Evolutionary conservation across 1,139 yeast genomes (phyloP).

Genomic region (Eremothecium sinecaudum): DNA sequence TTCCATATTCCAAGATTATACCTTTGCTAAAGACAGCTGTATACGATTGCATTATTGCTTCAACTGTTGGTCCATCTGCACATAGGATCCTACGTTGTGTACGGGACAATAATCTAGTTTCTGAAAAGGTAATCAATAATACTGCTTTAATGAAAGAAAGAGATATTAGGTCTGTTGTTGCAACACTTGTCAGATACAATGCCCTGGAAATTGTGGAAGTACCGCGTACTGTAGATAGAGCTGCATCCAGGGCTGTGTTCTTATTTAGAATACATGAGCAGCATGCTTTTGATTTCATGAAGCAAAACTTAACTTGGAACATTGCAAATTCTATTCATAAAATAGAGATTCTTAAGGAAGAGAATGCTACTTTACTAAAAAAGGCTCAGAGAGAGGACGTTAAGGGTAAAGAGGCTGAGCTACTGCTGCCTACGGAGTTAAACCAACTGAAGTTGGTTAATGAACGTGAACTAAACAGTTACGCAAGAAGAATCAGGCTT

Average conservation of each 20-base stretch:
- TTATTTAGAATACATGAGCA: slow-evolving; percentile 64
- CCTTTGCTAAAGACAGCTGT: slow-evolving; percentile 43
- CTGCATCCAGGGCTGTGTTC: slow-evolving; percentile 80
- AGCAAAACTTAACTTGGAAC: slow-evolving; percentile 51
- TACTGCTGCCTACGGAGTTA: slow-evolving; percentile 65
- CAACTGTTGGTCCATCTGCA: slow-evolving; percentile 51
- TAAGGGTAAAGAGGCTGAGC: slow-evolving; percentile 67
- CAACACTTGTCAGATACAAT: slow-evolving; percentile 47
- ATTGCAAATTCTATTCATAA: slow-evolving; percentile 57
- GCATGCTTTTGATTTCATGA: slow-evolving; percentile 41
- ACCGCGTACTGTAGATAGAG: slow-evolving; percentile 84
- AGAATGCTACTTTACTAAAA: slow-evolving; percentile 58
- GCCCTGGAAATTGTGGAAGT: slow-evolving; percentile 77
- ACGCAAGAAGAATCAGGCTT: slow-evolving; percentile 48
- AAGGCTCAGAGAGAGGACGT: slow-evolving; percentile 88
- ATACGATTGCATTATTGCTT: slow-evolving; percentile 52
- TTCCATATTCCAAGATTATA: slow-evolving; percentile 38
- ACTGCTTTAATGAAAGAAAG: slow-evolving; percentile 67
- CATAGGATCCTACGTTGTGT: slow-evolving; percentile 60
- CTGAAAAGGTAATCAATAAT: slow-evolving; percentile 76
- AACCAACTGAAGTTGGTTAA: slow-evolving; percentile 57
- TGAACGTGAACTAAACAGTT: slow-evolving; percentile 44
- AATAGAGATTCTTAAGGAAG: slow-evolving; percentile 47
- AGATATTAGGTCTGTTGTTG: slow-evolving; percentile 58
- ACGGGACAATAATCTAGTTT: slow-evolving; percentile 57